phyloP scores from a whole-genome alignment of 2,329 filamentous ascomycete species.

The Mycosphaerella sp. region DNA sequence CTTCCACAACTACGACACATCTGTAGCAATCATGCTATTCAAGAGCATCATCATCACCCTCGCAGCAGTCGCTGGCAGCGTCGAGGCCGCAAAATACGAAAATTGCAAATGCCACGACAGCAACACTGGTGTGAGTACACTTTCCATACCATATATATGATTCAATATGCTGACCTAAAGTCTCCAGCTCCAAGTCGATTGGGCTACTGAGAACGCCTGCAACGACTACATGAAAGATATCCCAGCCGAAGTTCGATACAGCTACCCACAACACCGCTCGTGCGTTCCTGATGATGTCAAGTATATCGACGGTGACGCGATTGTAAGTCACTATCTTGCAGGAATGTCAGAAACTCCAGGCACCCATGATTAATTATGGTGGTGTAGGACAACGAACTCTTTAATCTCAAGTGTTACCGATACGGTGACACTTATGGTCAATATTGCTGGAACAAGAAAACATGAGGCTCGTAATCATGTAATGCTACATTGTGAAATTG shows the following conservation, averaged over 20 bases:
- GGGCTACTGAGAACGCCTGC: background rate
- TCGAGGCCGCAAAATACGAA: background rate
- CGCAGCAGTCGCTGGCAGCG: background rate
- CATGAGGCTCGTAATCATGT: too few species aligned
- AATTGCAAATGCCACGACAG: background rate
- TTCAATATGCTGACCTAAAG: background rate
- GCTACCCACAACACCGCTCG: background rate
- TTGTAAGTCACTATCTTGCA: background rate
- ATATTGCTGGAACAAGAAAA: background rate
- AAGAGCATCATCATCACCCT: constrained; percentile 1
- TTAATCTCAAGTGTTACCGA: background rate
- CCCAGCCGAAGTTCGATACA: background rate
- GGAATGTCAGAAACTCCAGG: too few species aligned
- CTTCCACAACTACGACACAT: background rate
- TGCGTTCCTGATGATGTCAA: background rate
- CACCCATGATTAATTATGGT: too few species aligned
- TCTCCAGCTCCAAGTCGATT: background rate
- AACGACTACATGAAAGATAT: background rate
- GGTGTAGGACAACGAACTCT: background rate
- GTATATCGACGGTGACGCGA: background rate
- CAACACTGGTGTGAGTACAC: background rate
- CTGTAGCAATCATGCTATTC: background rate
- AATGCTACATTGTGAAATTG: too few species aligned
- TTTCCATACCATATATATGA: background rate
- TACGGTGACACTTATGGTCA: background rate